Evolutionary conservation across 768 basidiomycete species (phyloP).

Genomic region (Boletus pseudo-olivaceus): DNA sequence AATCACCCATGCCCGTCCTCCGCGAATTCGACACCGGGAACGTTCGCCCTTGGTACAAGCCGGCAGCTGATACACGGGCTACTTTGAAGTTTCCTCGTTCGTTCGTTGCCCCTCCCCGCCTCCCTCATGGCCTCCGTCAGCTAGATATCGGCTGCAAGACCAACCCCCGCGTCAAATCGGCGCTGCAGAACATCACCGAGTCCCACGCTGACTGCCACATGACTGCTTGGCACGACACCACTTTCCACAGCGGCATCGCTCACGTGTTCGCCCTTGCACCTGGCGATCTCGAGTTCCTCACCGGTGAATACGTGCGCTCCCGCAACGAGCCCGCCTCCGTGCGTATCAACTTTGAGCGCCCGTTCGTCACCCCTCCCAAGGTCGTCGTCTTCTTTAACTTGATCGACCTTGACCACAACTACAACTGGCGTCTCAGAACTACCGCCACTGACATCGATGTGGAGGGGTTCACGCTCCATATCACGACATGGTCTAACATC

Average conservation of each 20-base stretch:
- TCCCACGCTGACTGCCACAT: slow-evolving; percentile 9
- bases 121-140: slow-evolving; percentile 11
- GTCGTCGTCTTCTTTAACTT: slow-evolving; percentile 14
- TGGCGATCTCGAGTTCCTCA: slow-evolving; percentile 12
- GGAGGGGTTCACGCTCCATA: slow-evolving; percentile 14
- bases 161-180: slow-evolving; percentile 13
- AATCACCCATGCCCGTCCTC: slow-evolving; percentile 10
- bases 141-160: slow-evolving; percentile 6
- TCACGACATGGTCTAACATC: slow-evolving; percentile 10
- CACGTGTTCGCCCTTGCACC: slow-evolving; percentile 6
- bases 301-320: slow-evolving; percentile 6
- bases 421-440: slow-evolving; percentile 6
- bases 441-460: slow-evolving; percentile 9
- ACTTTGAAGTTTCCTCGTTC: slow-evolving; percentile 11
- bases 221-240: background rate
- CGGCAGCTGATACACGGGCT: slow-evolving; percentile 3
- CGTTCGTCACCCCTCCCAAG: slow-evolving; percentile 14
- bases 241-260: background rate
- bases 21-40: slow-evolving; percentile 10
- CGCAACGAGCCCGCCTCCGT: background rate
- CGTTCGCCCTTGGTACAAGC: background rate
- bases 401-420: slow-evolving; percentile 6
- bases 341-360: slow-evolving; percentile 11
- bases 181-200: background rate
- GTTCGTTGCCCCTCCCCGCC: slow-evolving; percentile 15